Evolutionary conservation across 495 filamentous ascomycete genomes (phyloP).

Genomic region (Neurospora intermedia): DNA sequence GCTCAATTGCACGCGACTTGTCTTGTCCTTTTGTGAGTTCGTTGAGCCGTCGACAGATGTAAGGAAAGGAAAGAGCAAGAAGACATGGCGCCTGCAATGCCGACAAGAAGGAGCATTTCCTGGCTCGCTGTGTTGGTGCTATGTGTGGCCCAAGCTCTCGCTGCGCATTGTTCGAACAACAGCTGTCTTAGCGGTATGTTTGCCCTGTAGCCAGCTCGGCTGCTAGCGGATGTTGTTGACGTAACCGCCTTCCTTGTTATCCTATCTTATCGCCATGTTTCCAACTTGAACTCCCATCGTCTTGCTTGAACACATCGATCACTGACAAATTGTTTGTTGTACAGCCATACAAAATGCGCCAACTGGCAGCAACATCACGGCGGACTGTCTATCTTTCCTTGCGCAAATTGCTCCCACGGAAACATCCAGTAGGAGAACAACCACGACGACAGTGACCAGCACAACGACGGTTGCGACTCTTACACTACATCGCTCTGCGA

Average conservation of each 20-base stretch:
- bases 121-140: background rate
- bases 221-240: background rate
- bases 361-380: conserved; percentile 11
- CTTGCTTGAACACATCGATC: background rate
- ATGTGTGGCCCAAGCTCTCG: conserved; percentile 1
- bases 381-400: conserved; percentile 18
- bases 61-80: background rate
- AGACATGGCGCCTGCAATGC: background rate
- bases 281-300: background rate
- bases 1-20: background rate
- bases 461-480: conserved; percentile 5
- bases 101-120: background rate
- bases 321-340: background rate
- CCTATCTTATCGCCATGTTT: background rate
- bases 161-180: conserved; percentile 8
- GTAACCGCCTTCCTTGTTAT: background rate
- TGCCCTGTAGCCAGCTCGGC: background rate
- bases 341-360: conserved; percentile 11
- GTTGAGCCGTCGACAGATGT: background rate
- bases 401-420: background rate
- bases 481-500: background rate
- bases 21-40: background rate
- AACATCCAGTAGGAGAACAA: background rate
- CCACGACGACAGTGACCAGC: conserved; percentile 7
- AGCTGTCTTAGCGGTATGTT: conserved; percentile 16